Base-by-base conservation (phyloP, 2,329 filamentous ascomycete genomes). In the Xylariaceae sp. region DNA sequence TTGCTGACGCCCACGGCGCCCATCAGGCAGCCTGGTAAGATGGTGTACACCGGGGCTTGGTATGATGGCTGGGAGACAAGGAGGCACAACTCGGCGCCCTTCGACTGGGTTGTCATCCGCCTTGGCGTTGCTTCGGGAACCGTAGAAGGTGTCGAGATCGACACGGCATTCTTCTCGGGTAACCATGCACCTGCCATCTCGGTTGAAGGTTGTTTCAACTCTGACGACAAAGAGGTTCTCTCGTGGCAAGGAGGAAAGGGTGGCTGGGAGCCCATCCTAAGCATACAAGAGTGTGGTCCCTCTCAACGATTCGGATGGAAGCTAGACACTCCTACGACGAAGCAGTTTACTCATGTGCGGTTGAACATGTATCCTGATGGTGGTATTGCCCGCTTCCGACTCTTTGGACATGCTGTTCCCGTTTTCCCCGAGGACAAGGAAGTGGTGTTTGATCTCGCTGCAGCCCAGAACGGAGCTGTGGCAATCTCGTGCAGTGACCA, bases 331-430 rank as follows among this genome's bases (percentile, higher is more conserved):
- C 80, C 81, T 17, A 85, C 83, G 0, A 74, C 76, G 39, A 88
- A 88, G 73, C 82, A 85, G 56, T 92, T 89, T 74, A 92, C 89
- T 0, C 89, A 94, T 72, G 88, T 92, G 47, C 79, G 89, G 39
- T 77, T 94, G 57, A 88, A 90, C 72, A 92, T 92, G 90, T 92
- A 90, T 71, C 88, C 90, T 0, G 90, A 94, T 70, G 90, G 90
- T 53, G 90, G 90, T 53, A 93, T 94, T 68, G 89, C 89, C 45
- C 78, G 90, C 55, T 92, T 93, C 76, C 81, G 89, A 18, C 81
- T 93, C 1, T 92, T 88, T 69, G 90, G 90, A 4, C 82, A 85
- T 62, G 89, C 88, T 1, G 82, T 91, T 1, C 88, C 89, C 3
- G 86, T 93, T 1, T 90, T 92, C 70, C 88, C 89, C 1, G 77